Percentiles rank a stretch among this genome's conserved stretches.
Conservation (phyloP, 1,284 basidiomycete genomes). For the Spongiforma sp. region DNA sequence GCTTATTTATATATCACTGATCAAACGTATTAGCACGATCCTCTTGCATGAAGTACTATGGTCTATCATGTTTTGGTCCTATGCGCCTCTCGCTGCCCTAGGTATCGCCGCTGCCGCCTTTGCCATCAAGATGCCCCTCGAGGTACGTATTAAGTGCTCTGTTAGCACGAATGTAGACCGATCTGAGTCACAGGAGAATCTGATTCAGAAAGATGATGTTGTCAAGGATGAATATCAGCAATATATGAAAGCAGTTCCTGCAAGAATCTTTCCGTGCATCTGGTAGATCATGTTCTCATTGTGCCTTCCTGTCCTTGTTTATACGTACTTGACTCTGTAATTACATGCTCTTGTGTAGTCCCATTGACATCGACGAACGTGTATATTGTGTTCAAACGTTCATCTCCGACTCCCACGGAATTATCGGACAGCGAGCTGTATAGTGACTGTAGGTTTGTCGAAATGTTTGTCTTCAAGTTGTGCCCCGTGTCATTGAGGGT, state of each 20-base stretch:
- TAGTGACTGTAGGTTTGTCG: too few relatives aligned
- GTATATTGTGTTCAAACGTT: too few relatives aligned
- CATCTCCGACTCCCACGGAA: too few relatives aligned
- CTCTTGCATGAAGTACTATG: conserved; percentile 29
- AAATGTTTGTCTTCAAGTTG: too few relatives aligned
- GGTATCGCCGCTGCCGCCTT: conserved; percentile 26
- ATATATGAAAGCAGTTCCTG: conserved; percentile 38
- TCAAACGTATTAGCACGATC: conserved; percentile 20
- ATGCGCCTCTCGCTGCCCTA: conserved; percentile 31
- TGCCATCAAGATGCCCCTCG: conserved; percentile 39
- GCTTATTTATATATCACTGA: too few relatives aligned
- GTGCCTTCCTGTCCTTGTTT: neutral
- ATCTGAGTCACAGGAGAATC: conserved; percentile 21
- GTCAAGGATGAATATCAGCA: conserved; percentile 31
- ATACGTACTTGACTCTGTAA: neutral
- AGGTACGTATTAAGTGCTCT: conserved; percentile 18
- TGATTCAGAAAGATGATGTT: conserved; percentile 18
- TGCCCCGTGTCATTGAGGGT: too few relatives aligned
- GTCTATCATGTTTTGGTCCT: conserved; percentile 39
- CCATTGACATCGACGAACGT: too few relatives aligned
- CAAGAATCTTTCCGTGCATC: conserved; percentile 39
- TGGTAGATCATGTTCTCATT: conserved; percentile 27
- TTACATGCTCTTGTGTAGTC: too few relatives aligned
- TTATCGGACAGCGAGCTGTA: too few relatives aligned
- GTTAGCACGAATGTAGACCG: neutral